Conservation (phyloP, 805 yeast genomes). For the Cyberlindnera mycetangii region DNA sequence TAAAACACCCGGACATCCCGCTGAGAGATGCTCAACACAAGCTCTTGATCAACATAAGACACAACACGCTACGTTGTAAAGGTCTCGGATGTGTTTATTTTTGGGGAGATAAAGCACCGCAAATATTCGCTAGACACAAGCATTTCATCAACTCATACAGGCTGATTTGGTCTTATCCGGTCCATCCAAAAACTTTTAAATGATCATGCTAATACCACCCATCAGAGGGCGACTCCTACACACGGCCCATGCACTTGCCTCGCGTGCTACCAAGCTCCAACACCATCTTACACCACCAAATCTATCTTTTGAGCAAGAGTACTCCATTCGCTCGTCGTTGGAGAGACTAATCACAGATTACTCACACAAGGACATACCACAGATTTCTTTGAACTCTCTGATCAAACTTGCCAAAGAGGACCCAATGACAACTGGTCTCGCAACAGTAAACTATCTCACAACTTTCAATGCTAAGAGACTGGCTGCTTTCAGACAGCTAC, state of each 20-base stretch:
- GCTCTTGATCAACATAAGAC: no score
- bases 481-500: constrained; percentile 66
- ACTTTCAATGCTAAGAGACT: constrained; percentile 69
- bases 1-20: neutral
- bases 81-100: no score
- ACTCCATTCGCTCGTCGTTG: constrained; percentile 53
- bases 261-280: constrained; percentile 20
- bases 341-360: constrained; percentile 58
- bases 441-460: constrained; percentile 54
- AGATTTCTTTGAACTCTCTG: constrained; percentile 49
- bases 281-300: constrained; percentile 21
- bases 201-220: neutral
- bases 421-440: constrained; percentile 37
- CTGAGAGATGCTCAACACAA: no score
- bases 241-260: constrained; percentile 1
- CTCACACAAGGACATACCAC: constrained; percentile 50
- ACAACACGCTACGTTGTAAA: no score
- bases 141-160: no score
- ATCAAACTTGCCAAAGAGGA: constrained; percentile 39
- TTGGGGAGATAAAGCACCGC: no score
- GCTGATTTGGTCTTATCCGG: no score
- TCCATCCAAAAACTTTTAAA: no score
- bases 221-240: constrained; percentile 8
- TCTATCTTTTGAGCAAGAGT: constrained; percentile 45
- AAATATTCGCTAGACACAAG: no score